Percentiles rank a stretch among this genome's conserved stretches.
phyloP scores from a whole-genome alignment of 345 rosid species.

The Arabidopsis arenosa region DNA sequence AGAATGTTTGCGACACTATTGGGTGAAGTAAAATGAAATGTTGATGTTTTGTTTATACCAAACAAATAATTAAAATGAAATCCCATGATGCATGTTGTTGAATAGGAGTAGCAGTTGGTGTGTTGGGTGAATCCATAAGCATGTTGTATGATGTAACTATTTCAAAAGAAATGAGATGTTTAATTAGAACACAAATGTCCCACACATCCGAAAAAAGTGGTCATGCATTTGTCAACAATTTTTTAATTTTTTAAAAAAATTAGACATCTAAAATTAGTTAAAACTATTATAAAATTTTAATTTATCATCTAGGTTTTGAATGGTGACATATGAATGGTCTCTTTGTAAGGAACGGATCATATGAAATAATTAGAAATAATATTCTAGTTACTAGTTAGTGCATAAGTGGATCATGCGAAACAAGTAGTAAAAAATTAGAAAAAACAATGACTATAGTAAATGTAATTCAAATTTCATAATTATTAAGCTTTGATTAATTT shows the following conservation, averaged over 20 bases:
- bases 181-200: neutral
- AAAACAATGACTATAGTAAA: neutral
- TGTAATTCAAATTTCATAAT: neutral
- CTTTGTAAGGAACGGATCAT: neutral
- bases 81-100: constrained; percentile 2
- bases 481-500: neutral
- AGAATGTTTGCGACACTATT: neutral
- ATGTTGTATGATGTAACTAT: constrained; percentile 1
- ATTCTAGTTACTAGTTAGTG: neutral
- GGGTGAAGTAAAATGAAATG: constrained; percentile 23
- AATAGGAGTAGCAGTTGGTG: constrained; percentile 17
- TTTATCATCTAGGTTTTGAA: neutral
- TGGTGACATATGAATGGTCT: neutral
- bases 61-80: neutral
- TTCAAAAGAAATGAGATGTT: neutral
- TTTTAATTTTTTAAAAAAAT: neutral
- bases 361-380: neutral
- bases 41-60: constrained; percentile 6
- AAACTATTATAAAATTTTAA: neutral
- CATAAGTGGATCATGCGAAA: neutral
- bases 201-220: constrained; percentile 2
- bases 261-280: neutral
- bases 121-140: constrained; percentile 22
- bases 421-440: neutral
- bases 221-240: constrained; percentile 8